Evolutionary conservation across 1,284 basidiomycete genomes (phyloP).

Genomic region (Malassezia dermatis): DNA sequence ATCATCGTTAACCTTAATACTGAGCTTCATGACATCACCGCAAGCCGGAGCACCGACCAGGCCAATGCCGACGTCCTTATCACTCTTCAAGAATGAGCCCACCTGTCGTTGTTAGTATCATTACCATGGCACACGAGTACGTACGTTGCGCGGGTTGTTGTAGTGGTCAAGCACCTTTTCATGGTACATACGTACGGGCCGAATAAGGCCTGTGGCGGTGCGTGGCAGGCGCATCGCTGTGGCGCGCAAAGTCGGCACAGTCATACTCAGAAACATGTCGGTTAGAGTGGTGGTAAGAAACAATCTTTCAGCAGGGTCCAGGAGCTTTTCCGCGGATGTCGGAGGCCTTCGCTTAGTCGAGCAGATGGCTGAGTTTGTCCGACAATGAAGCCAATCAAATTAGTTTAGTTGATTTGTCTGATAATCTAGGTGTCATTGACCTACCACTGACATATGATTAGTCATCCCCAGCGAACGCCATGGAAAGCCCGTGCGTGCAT

Average conservation of each 20-base stretch:
- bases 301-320: background rate
- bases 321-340: background rate
- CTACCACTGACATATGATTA: background rate
- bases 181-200: constrained; percentile 29
- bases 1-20: constrained; percentile 90
- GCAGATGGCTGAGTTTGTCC: background rate
- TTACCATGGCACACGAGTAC: constrained; percentile 49
- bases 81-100: constrained; percentile 83
- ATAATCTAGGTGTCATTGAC: background rate
- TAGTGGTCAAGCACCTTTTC: constrained; percentile 48
- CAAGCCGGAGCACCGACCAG: constrained; percentile 94
- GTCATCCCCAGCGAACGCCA: background rate
- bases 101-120: constrained; percentile 60
- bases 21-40: constrained; percentile 95
- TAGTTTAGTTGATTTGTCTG: background rate
- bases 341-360: background rate
- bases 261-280: background rate
- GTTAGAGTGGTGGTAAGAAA: constrained; percentile 9
- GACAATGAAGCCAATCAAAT: background rate
- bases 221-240: constrained; percentile 2
- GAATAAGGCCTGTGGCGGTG: background rate
- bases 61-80: constrained; percentile 85
- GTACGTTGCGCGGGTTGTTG: constrained; percentile 46
- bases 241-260: background rate
- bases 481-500: background rate